phyloP scores from a whole-genome alignment of 2,329 filamentous ascomycete species.

The Aspergillus piperis region DNA sequence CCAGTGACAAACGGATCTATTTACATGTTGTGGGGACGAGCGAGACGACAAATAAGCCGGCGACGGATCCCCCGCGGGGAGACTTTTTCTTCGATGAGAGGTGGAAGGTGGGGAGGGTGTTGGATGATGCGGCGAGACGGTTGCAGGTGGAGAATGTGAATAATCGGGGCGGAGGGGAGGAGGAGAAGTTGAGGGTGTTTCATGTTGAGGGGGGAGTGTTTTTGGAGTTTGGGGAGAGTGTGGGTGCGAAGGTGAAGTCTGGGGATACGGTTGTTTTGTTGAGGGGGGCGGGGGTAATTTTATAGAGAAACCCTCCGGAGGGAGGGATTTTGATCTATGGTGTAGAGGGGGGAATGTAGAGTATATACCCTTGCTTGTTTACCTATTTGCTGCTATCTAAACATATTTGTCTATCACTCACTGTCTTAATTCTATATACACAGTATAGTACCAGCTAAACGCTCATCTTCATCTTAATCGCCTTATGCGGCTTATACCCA shows the following conservation, averaged over 20 bases:
- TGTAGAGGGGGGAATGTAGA: too few relatives aligned
- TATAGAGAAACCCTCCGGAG: conserved; percentile 23
- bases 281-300: conserved; percentile 77
- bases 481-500: conserved; percentile 87
- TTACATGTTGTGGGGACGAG: conserved; percentile 87
- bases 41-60: conserved; percentile 80
- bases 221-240: conserved; percentile 83
- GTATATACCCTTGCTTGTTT: conserved; percentile 2
- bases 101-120: conserved; percentile 78
- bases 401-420: conserved; percentile 8
- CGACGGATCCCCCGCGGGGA: conserved; percentile 77
- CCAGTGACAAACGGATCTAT: conserved; percentile 83
- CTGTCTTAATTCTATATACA: background rate
- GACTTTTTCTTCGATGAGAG: conserved; percentile 79
- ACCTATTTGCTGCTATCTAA: conserved; percentile 4
- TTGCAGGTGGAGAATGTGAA: conserved; percentile 50
- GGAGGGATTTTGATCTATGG: too few relatives aligned
- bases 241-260: conserved; percentile 69
- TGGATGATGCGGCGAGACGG: conserved; percentile 48
- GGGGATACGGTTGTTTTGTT: conserved; percentile 90
- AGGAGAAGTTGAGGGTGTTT: conserved; percentile 81
- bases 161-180: conserved; percentile 49
- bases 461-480: conserved; percentile 98
- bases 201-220: conserved; percentile 88
- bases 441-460: conserved; percentile 54